A percentile compares a stretch with the other conserved stretches of the same genome.
Conservation (phyloP, 495 filamentous ascomycete genomes). For the Tuber magnatum region DNA sequence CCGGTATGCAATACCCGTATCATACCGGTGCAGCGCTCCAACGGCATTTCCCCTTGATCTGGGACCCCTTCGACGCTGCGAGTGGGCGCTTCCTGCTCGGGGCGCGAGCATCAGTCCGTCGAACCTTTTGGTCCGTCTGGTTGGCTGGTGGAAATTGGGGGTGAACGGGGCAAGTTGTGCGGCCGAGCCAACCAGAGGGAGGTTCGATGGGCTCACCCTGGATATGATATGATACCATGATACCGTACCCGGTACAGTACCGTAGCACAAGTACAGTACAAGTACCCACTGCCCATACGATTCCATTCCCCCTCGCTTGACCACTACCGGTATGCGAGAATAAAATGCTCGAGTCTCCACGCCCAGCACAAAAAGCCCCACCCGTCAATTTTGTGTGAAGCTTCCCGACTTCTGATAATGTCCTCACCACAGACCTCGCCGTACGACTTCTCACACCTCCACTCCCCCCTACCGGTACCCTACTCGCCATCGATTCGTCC, state of each 20-base stretch:
- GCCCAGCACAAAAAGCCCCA: not conserved
- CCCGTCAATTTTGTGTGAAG: not conserved
- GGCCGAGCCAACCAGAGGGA: not conserved
- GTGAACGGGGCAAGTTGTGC: not conserved
- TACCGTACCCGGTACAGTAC: too few species aligned
- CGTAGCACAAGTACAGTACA: too few species aligned
- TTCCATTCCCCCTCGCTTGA: not conserved
- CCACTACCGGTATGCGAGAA: not conserved
- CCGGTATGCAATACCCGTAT: too few species aligned
- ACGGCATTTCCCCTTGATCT: too few species aligned
- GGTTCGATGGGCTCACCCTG: not conserved
- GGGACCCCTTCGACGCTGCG: too few species aligned
- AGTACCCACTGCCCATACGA: too few species aligned
- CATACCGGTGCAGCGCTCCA: too few species aligned
- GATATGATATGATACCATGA: too few species aligned
- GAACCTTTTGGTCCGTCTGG: too few species aligned
- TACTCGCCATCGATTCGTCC: not conserved
- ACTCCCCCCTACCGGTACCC: not conserved
- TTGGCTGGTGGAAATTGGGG: not conserved
- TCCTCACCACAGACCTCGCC: not conserved
- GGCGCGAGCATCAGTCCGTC: too few species aligned
- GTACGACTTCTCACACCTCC: not conserved
- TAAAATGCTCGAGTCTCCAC: not conserved
- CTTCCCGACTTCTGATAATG: constrained; percentile 1
- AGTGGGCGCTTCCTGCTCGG: too few species aligned